A percentile compares a stretch with the other conserved stretches of the same genome.
These are phyloP conservation scores for Blepharisma undulans DNA, from an alignment of 169 alveolate species.

Conservation along the genomic window DNA sequence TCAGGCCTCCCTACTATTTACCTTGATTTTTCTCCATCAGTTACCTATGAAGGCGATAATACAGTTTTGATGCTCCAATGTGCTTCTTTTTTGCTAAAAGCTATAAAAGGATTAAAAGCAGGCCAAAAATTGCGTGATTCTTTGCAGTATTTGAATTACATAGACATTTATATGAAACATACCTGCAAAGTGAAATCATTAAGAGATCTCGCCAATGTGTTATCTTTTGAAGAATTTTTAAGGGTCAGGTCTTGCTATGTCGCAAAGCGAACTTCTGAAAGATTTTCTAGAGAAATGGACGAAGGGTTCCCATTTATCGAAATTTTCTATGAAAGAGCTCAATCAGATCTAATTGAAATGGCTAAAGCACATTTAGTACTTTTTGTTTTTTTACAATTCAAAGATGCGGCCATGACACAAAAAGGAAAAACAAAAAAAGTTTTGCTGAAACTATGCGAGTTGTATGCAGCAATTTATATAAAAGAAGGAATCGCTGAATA, in stretches of 20 bases:
- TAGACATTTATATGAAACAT: background rate
- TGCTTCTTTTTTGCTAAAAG: background rate
- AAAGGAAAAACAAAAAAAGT: background rate
- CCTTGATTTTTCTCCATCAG: slow-evolving; percentile 26
- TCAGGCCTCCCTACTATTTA: slow-evolving; percentile 13
- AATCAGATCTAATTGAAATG: background rate
- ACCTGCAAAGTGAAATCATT: background rate
- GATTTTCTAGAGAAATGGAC: background rate
- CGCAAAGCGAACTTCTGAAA: background rate
- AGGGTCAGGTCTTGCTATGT: background rate
- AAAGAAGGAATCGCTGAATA: background rate
- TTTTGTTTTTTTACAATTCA: background rate
- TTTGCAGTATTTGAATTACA: background rate
- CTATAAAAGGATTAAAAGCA: background rate
- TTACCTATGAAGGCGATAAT: slow-evolving; percentile 71
- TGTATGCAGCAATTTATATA: background rate
- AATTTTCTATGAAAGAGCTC: background rate
- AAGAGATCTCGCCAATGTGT: background rate
- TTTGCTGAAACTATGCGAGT: background rate
- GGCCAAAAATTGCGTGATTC: background rate
- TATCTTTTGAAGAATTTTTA: background rate
- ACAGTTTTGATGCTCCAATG: slow-evolving; percentile 53
- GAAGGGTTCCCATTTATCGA: background rate
- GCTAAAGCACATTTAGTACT: background rate
- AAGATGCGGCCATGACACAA: background rate